phyloP scores from a whole-genome alignment of 768 basidiomycete genomes.

The Sporobolomyces phaffii region DNA sequence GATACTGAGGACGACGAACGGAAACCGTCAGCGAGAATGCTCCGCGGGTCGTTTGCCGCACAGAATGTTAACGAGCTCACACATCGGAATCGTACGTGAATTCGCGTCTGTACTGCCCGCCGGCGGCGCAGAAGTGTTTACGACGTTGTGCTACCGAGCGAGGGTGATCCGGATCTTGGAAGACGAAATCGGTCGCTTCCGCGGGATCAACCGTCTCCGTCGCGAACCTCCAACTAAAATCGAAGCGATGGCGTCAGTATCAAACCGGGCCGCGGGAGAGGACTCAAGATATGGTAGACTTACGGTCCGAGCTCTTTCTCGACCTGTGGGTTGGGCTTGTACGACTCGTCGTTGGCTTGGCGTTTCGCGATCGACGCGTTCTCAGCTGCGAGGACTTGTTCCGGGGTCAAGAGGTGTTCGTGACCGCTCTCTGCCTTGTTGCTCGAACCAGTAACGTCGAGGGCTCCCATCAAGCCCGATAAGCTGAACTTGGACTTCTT shows the following conservation, averaged over 20 bases:
- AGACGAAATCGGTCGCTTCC: slow-evolving; percentile 38
- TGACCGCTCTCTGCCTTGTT: not conserved
- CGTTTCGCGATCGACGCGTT: not conserved
- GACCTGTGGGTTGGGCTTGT: not conserved
- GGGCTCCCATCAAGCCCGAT: slow-evolving; percentile 4
- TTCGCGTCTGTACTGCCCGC: slow-evolving; percentile 24
- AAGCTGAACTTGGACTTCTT: slow-evolving; percentile 26
- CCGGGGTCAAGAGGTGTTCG: slow-evolving; percentile 2
- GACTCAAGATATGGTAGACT: no score
- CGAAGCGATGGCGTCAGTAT: no score
- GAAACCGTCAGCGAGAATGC: not conserved
- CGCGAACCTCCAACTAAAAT: slow-evolving; percentile 28
- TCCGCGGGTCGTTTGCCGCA: not conserved
- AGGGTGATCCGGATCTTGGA: slow-evolving; percentile 34
- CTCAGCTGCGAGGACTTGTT: not conserved
- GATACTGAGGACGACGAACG: not conserved
- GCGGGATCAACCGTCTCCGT: slow-evolving; percentile 16
- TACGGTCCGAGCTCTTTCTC: slow-evolving; percentile 7
- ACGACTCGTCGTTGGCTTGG: not conserved
- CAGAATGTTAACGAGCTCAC: not conserved
- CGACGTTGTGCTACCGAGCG: slow-evolving; percentile 35
- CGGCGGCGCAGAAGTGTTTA: slow-evolving; percentile 34
- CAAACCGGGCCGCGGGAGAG: no score
- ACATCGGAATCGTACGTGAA: slow-evolving; percentile 39
- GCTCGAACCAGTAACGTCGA: not conserved